These are phyloP conservation scores for Austroboletus olivaceoglutinosus DNA, from an alignment of 1,284 basidiomycete species.

Conservation along the genomic window DNA sequence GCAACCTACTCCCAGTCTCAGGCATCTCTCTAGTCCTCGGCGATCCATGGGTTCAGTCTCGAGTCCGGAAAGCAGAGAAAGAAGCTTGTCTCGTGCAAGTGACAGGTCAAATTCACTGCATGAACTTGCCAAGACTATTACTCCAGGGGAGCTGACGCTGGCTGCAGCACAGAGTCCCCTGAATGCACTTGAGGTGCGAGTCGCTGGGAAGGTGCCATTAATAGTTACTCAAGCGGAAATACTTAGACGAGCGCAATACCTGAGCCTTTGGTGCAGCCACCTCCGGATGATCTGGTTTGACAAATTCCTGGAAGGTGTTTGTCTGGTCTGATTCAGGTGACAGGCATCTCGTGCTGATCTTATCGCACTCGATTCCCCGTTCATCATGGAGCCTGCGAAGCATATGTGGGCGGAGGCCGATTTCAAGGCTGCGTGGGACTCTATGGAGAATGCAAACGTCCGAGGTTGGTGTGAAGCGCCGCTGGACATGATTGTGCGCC, in stretches of 20 bases:
- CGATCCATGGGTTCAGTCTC: slow-evolving; percentile 27
- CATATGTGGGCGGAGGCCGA: slow-evolving; percentile 32
- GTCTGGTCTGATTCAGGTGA: slow-evolving; percentile 13
- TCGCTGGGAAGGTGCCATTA: not conserved
- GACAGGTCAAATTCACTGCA: slow-evolving; percentile 32
- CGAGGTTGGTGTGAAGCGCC: slow-evolving; percentile 66
- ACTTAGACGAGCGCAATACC: slow-evolving; percentile 11
- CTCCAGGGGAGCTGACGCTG: slow-evolving; percentile 57
- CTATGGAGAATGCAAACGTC: slow-evolving; percentile 42
- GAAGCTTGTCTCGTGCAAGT: slow-evolving; percentile 26
- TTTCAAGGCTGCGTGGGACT: slow-evolving; percentile 58
- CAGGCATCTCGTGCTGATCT: slow-evolving; percentile 53
- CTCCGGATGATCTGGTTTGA: slow-evolving; percentile 25
- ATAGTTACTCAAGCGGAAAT: slow-evolving; percentile 3
- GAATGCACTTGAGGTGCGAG: slow-evolving; percentile 22
- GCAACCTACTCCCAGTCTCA: slow-evolving; percentile 44
- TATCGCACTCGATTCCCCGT: slow-evolving; percentile 68
- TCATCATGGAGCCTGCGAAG: slow-evolving; percentile 45
- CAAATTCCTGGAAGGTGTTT: not conserved
- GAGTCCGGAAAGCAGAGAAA: slow-evolving; percentile 17
- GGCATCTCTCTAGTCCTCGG: slow-evolving; percentile 30
- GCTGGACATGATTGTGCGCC: slow-evolving; percentile 49
- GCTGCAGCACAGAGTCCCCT: slow-evolving; percentile 34
- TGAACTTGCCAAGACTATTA: slow-evolving; percentile 42
- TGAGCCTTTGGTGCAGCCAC: not conserved